A percentile compares a stretch with the other conserved stretches of the same genome.
phyloP scores from a whole-genome alignment of 2,329 filamentous ascomycete species.

The Aureobasidium lini region DNA sequence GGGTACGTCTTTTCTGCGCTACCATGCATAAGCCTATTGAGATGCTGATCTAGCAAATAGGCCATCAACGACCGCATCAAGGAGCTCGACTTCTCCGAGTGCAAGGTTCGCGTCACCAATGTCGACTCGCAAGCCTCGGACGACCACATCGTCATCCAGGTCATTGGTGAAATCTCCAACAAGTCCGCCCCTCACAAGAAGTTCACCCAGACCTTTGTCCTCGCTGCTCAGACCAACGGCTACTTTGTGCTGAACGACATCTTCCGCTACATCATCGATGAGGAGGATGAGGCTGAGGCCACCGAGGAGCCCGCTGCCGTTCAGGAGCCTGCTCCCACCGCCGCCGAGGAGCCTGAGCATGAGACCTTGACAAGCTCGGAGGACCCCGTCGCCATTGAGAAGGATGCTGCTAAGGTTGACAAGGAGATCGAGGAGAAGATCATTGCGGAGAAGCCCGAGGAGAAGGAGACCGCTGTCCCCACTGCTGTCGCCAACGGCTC shows the following conservation, averaged over 20 bases:
- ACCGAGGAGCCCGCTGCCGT: constrained; percentile 29
- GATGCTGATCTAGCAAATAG: constrained; percentile 38
- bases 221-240: constrained; percentile 89
- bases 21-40: not conserved
- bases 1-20: constrained; percentile 49
- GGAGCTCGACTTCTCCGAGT: constrained; percentile 87
- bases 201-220: constrained; percentile 95
- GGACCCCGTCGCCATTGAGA: constrained; percentile 35
- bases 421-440: constrained; percentile 66
- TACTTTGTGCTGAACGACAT: constrained; percentile 99
- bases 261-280: constrained; percentile 84
- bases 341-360: constrained; percentile 24
- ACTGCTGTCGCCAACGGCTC: constrained; percentile 31
- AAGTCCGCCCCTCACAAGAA: constrained; percentile 86
- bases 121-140: constrained; percentile 92
- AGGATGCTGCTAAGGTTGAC: constrained; percentile 49
- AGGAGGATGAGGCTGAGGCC: constrained; percentile 60
- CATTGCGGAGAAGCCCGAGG: constrained; percentile 25
- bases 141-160: constrained; percentile 92
- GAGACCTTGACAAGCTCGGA: constrained; percentile 27
- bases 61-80: constrained; percentile 92
- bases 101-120: constrained; percentile 96
- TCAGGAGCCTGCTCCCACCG: constrained; percentile 34
- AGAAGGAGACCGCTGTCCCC: constrained; percentile 19
- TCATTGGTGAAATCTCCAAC: constrained; percentile 97